A percentile compares a stretch with the other conserved stretches of the same genome.
Conservation (phyloP, 139 green algal species). For the Pleodorina starrii region DNA sequence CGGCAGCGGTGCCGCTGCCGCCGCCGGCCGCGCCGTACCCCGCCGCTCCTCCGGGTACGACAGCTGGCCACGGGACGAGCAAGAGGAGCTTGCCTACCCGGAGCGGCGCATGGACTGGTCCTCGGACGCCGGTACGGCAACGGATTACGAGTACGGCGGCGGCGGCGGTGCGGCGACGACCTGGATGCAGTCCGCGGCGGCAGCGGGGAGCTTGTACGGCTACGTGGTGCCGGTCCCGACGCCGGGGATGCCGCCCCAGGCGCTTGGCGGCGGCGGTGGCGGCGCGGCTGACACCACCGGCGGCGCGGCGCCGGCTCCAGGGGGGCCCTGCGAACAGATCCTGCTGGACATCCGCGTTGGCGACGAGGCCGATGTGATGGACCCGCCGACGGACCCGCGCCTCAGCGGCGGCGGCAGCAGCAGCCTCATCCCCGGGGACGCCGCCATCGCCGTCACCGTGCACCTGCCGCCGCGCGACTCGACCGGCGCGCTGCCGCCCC, state of each 20-base stretch:
- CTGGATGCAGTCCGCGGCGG: not conserved
- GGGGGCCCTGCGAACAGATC: constrained; percentile 1
- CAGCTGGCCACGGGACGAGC: not conserved
- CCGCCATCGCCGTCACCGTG: constrained; percentile 10
- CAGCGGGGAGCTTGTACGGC: not conserved
- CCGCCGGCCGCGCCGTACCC: not conserved
- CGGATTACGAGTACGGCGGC: not conserved
- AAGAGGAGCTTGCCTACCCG: not conserved
- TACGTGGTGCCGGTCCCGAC: not conserved
- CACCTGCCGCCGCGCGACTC: not conserved
- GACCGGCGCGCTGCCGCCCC: not conserved
- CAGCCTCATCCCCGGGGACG: not conserved
- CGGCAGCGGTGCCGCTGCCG: not conserved
- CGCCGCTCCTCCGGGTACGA: constrained; percentile 33
- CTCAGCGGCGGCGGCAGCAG: not conserved
- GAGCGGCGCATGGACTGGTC: constrained; percentile 7
- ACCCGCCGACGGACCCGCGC: not conserved
- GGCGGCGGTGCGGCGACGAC: not conserved
- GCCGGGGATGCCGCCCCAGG: not conserved
- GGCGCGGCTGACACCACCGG: not conserved
- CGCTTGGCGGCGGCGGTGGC: not conserved
- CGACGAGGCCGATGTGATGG: constrained; percentile 16
- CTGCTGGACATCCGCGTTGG: constrained; percentile 37
- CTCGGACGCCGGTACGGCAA: not conserved
- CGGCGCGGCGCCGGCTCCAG: not conserved